Base-by-base conservation (phyloP, 2,329 filamentous ascomycete genomes). In the Penicillium sp. region DNA sequence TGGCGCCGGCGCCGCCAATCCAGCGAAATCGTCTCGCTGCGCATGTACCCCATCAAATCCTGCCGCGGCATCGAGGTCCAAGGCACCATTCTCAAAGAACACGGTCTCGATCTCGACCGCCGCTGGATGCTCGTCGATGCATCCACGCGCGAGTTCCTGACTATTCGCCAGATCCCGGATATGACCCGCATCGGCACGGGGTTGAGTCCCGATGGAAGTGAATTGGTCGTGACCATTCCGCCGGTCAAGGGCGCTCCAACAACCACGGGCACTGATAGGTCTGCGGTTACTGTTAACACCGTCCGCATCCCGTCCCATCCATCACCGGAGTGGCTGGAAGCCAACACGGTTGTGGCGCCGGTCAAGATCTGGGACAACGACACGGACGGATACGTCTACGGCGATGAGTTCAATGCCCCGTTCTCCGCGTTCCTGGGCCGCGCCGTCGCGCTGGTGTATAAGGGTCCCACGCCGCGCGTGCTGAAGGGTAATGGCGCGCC, bases 121-220 rank as follows among this genome's bases (percentile, higher is more conserved):
- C 82, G 84, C 63, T 89, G 86, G 86, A 89, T 89, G 86, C 86
- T 88, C 72, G 79, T 88, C 50, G 80, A 83, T 37, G 79, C 81
- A 1, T 75, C 80, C 15, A 78, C 76, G 4, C 74, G 79, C 52
- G 80, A 85, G 57, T 88, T 88, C 69, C 71, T 88, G 54, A 89
- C 86, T 2, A 88, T 89, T 67, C 84, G 86, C 14, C 77, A 84
- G 57, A 82, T 84, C 60, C 79, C 85, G 4, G 76, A 80, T 41
- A 88, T 89, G 85, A 88, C 87, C 0, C 78, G 88, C 12, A 86
- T 89, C 69, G 80, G 83, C 37, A 86, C 85, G 1, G 73, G 75
- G 2, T 76, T 86, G 58, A 75, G 79, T 60, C 65, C 73, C 3
- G 73, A 80, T 53, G 75, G 74, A 4, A 76, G 80, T 53, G 75